Base-by-base conservation (phyloP, 352 stramenopile species). In the Phytophthora cactorum region DNA sequence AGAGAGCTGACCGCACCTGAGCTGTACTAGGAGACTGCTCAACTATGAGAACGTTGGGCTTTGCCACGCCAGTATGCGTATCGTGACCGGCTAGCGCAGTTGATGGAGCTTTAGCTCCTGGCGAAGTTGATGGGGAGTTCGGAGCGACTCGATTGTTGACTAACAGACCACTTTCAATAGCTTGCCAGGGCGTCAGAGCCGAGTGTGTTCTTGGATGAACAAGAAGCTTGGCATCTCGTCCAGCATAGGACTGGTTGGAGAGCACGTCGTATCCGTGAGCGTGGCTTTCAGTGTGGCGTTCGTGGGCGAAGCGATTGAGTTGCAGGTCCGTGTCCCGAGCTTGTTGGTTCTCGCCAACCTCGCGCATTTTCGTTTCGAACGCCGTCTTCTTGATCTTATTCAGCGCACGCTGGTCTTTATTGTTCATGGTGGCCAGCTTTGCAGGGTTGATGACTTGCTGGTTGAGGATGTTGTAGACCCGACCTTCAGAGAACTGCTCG, bases 391-490 rank as follows among this genome's bases (percentile, higher is more conserved):
- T 73, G 9, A 90, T 89, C 51, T 84, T 83, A 55, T 90, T 84
- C 47, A 90, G 75, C 28, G 77, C 59, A 3, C 80, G 70, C 43
- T 81, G 68, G 12, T 78, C 78, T 10, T 80, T 74, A 28, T 83
- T 79, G 10, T 73, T 75, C 56, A 79, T 77, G 2, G 55, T 69
- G 2, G 53, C 27, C 27, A 89, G 66, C 51, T 88, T 85, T 2
- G 68, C 59, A 0, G 71, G n/a, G 34, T 88, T 88, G 44, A 90
- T 74, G 31, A 92, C 68, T 5, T 59, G 56, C 49, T 94, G 86
- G 43, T 87, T 92, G 29, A 96, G 57, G 34, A 96, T 92, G 32
- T 96, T 89, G 72, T 92, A 94, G 17, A 89, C 52, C n/a, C 77
- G 71, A 8, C 84, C 82, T 38, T 91, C 88, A 0, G 77, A 84